These are phyloP conservation scores for Trichoderma gracile DNA, from an alignment of 2,329 filamentous ascomycete genomes.

Conservation along the genomic window DNA sequence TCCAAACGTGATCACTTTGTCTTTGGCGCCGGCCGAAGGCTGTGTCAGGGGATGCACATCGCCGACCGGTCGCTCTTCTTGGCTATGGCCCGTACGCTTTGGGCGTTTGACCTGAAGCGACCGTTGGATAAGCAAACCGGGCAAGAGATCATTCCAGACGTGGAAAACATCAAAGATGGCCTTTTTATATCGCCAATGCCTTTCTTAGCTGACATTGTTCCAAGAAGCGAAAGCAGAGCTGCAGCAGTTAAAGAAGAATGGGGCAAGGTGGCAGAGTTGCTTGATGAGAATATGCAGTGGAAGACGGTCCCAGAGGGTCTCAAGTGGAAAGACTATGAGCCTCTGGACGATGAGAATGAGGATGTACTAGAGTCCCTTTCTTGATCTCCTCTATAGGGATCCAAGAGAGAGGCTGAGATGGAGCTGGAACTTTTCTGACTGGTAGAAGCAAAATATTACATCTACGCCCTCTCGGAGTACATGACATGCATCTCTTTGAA, in stretches of 20 bases:
- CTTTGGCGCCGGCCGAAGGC: conserved; percentile 38
- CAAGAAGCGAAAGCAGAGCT: conserved; percentile 27
- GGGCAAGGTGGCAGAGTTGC: background rate
- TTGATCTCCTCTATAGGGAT: too few species aligned
- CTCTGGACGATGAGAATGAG: background rate
- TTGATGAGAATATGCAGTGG: conserved; percentile 17
- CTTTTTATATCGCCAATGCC: background rate
- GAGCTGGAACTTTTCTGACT: too few species aligned
- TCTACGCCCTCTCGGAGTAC: too few species aligned
- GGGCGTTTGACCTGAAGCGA: conserved; percentile 46
- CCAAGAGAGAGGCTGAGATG: too few species aligned
- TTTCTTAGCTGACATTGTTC: conserved; percentile 26
- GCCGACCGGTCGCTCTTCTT: conserved; percentile 35
- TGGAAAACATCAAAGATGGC: conserved; percentile 17
- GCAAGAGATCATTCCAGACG: conserved; percentile 13
- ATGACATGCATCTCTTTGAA: too few species aligned
- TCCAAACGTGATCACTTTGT: conserved; percentile 28
- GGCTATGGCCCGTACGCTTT: conserved; percentile 44
- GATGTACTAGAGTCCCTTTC: background rate
- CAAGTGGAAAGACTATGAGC: conserved; percentile 18
- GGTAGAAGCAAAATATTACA: too few species aligned
- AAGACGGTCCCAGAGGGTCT: conserved; percentile 14
- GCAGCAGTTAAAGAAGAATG: conserved; percentile 6
- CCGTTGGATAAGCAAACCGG: conserved; percentile 10
- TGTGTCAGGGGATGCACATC: conserved; percentile 37